Evolutionary conservation across 1,139 yeast genomes (phyloP).

Genomic region (Wickerhamomyces sp.): DNA sequence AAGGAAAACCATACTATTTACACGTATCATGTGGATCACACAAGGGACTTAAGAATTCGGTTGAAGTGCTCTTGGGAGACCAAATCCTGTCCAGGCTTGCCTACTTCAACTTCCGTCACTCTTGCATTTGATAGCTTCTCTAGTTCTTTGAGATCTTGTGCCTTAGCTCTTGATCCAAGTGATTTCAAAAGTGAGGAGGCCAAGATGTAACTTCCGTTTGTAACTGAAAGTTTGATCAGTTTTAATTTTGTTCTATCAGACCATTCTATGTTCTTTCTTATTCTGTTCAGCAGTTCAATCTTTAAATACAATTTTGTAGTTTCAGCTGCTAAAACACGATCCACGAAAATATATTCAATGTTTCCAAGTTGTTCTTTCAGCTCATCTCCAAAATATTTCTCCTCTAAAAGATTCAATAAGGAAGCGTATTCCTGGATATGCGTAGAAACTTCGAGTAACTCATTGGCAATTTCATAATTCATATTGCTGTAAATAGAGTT

Average conservation of each 20-base stretch:
- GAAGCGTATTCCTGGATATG: background rate
- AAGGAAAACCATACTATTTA: background rate
- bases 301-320: background rate
- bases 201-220: slow-evolving; percentile 2
- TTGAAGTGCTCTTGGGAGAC: background rate
- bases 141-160: too few species aligned
- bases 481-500: background rate
- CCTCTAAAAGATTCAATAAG: background rate
- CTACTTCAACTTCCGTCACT: background rate
- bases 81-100: background rate
- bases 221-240: background rate
- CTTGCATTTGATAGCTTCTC: background rate
- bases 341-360: background rate
- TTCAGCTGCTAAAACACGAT: background rate
- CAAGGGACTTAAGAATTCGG: too few species aligned
- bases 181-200: background rate
- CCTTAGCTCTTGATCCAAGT: too few species aligned
- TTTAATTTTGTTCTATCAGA: background rate
- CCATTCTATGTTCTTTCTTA: background rate
- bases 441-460: background rate
- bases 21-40: too few species aligned
- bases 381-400: background rate
- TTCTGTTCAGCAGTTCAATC: background rate
- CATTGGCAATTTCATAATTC: slow-evolving; percentile 1
- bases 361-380: background rate